Percentiles rank a stretch among this genome's conserved stretches.
These are phyloP conservation scores for Alternaria angustiovoidea DNA, from an alignment of 2,329 filamentous ascomycete genomes.

Conservation along the genomic window DNA sequence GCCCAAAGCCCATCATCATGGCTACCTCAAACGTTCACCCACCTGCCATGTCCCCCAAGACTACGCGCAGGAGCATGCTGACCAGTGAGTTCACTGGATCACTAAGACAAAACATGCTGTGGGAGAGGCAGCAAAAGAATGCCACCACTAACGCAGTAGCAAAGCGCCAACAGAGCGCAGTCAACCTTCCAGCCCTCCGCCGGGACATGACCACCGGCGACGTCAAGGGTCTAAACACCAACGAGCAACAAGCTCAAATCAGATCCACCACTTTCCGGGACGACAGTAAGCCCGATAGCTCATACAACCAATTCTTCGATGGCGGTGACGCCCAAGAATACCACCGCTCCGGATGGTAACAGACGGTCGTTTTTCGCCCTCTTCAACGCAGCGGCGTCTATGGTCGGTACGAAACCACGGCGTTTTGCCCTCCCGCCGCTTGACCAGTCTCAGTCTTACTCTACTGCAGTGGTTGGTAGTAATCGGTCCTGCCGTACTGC, in stretches of 20 bases:
- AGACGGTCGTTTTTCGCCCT: no score
- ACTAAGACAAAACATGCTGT: constrained; percentile 87
- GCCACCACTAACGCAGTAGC: constrained; percentile 87
- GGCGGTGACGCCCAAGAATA: constrained; percentile 76
- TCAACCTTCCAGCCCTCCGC: constrained; percentile 41
- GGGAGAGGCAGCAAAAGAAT: constrained; percentile 95
- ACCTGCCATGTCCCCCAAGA: constrained; percentile 85
- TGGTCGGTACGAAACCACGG: no score
- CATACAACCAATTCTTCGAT: constrained; percentile 81
- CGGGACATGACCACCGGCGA: constrained; percentile 71
- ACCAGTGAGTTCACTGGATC: constrained; percentile 88
- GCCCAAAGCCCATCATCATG: constrained; percentile 82
- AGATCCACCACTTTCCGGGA: constrained; percentile 66
- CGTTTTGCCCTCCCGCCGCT: no score
- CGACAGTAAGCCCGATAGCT: constrained; percentile 71
- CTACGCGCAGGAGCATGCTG: constrained; percentile 88
- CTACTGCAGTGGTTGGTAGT: no score
- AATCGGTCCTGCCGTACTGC: no score
- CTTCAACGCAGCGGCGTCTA: no score
- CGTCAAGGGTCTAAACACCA: constrained; percentile 87
- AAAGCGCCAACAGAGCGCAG: constrained; percentile 80
- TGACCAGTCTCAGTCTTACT: no score
- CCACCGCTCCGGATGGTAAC: constrained; percentile 84
- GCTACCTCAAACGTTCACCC: constrained; percentile 74
- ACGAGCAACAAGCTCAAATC: constrained; percentile 32